Base-by-base conservation (phyloP, 176 grass and related monocot genomes). In the Eleusine coracana region DNA sequence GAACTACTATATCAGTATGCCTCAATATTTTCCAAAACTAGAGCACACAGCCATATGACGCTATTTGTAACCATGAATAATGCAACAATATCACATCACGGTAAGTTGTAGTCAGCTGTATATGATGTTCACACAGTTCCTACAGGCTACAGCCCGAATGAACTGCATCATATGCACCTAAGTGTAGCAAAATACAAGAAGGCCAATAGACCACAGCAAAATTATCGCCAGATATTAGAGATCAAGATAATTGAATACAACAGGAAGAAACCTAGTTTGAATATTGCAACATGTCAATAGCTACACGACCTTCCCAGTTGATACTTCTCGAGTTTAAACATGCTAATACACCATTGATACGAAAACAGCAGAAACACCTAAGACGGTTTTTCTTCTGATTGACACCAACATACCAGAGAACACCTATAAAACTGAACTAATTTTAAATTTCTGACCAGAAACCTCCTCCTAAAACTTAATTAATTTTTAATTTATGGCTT, bases 161-260 rank as follows among this genome's bases (percentile, higher is more conserved):
- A 63, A 29, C 23, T 28, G 23, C 11, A 14, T 63, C 60, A 28
- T 63, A 29, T 61, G 25, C 2, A 29, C 2, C 25, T 63, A 25
- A 66, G 12, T 31, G 44, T 17, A 63, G 15, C 36, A 71, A 62
- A 8, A 41, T 18, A 66, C 29, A 25, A 40, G 9, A 83, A 63
- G 21, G 28, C 20, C 12, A 45, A 65, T 20, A 87, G 16, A 69
- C 4, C 66, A 50, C 40, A 82, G 75, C 5, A 82, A 82, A 70
- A 54, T 34, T 25, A 12, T 16, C 76, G 31, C 41, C 28, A 70
- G 66, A 82, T 63, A 29, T 34, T 31, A 76, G 62, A 50, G 21
- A n/a, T 59, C 29, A 83, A 51, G 59, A 64, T 65, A 20, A 34
- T 27, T 39, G 21, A 74, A 52, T 13, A 74, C 20, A 74, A 38